Percentiles rank a stretch among this genome's conserved stretches.
Evolutionary conservation across 2,329 filamentous ascomycete genomes (phyloP).

Genomic region (Aspergillus sp.): DNA sequence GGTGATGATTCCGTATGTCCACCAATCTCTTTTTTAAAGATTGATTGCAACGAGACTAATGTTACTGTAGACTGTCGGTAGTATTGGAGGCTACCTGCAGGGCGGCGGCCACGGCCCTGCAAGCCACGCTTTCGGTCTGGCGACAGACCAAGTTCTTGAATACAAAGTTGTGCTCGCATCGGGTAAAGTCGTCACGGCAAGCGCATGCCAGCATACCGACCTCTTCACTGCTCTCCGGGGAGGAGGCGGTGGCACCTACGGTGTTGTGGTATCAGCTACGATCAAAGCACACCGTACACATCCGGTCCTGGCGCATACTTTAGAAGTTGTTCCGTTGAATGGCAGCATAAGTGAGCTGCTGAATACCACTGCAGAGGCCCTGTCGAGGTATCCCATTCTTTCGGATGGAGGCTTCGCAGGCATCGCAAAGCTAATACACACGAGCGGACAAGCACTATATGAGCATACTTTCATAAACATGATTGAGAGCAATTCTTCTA

Average conservation of each 20-base stretch:
- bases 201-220: conserved; percentile 42
- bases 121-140: conserved; percentile 48
- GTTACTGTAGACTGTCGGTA: conserved; percentile 41
- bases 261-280: conserved; percentile 36
- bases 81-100: conserved; percentile 53
- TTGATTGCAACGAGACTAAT: neutral
- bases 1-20: neutral
- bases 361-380: neutral
- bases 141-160: conserved; percentile 51
- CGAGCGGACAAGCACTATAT: conserved; percentile 7
- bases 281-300: conserved; percentile 11
- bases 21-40: neutral
- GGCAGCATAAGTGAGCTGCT: neutral
- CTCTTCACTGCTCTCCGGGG: conserved; percentile 56
- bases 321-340: neutral
- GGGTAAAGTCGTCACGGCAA: conserved; percentile 44
- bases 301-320: conserved; percentile 3
- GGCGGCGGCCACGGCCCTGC: conserved; percentile 54
- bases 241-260: conserved; percentile 54
- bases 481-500: conserved; percentile 6
- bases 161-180: conserved; percentile 47
- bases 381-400: conserved; percentile 6
- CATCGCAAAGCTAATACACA: neutral
- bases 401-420: conserved; percentile 2
- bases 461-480: conserved; percentile 4